Base-by-base conservation (phyloP, 192 early-diverging fungal genomes). In the Coemansia sp. region DNA sequence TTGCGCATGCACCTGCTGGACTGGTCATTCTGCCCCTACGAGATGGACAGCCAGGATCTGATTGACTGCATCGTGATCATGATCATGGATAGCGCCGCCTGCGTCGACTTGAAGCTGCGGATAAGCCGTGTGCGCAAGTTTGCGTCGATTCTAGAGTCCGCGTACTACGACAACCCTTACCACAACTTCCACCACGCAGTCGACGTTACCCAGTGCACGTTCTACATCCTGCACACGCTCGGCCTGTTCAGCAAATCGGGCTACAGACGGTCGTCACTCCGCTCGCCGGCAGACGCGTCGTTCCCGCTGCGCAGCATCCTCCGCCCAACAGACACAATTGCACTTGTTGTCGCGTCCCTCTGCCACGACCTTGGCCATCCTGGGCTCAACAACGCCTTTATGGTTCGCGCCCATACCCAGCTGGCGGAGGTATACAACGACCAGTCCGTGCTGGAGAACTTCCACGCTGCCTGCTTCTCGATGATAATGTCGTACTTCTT, bases 121-220 rank as follows among this genome's bases (percentile, higher is more conserved):
- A 69, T 86, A 42, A 77, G 84, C 75, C 84, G 76, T 4, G 74
- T 84, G 53, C 76, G 70, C 51, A 64, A 63, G 51, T 84, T 84
- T 62, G 74, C 79, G 23, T 33, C 53, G n/a, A 82, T 77, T 31
- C 70, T 82, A 21, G 73, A 75, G 61, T 73, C 79, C 1, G 74
- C 74, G 12, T 82, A 82, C 65, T 82, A 82, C 71, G 79, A 82
- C 71, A 96, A 96, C 73, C 92, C 93, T 8, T 96, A 94, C 69
- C 96, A 98, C 82, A 98, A 98, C 81, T 92, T 94, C 75, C 85
- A 88, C 26, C 96, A 98, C 71, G 96, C 95, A 1, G 89, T 95
- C 5, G 96, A 98, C 71, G 96, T 98, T n/a, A 75, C 91, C 12
- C 95, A 97, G 70, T 87, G 90, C 46, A 91, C 93, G 45, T 91